These are phyloP conservation scores for Euphorbia tirucalli DNA, from an alignment of 345 rosid species.

Conservation along the genomic window DNA sequence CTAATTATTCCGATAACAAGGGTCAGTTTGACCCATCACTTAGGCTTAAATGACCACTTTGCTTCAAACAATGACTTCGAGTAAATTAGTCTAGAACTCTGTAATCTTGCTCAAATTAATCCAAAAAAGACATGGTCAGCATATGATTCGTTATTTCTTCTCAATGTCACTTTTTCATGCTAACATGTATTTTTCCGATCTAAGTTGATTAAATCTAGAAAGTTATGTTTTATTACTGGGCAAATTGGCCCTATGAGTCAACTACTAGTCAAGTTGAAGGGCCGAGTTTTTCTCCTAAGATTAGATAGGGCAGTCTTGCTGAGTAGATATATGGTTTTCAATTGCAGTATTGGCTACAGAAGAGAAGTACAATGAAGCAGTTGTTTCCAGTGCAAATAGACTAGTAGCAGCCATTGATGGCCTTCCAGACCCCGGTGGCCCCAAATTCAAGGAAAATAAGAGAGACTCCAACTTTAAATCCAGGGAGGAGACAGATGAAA, in stretches of 20 bases:
- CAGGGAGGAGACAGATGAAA: conserved; percentile 93
- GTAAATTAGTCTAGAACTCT: too few relatives aligned
- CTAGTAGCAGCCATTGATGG: conserved; percentile 93
- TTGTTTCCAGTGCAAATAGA: conserved; percentile 74
- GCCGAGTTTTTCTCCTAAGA: too few relatives aligned
- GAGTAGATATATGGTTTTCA: background rate
- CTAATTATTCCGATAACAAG: background rate
- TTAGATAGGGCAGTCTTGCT: too few relatives aligned
- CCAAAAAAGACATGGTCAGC: too few relatives aligned
- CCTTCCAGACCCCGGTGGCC: conserved; percentile 93
- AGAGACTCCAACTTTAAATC: conserved; percentile 87
- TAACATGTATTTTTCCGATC: too few relatives aligned
- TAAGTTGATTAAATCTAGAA: too few relatives aligned
- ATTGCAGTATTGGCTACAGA: conserved; percentile 89
- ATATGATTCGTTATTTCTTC: too few relatives aligned
- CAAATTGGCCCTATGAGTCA: background rate
- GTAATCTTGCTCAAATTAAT: too few relatives aligned
- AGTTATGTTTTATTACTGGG: background rate
- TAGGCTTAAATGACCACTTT: background rate
- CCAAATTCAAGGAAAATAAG: conserved; percentile 60
- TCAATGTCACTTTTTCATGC: too few relatives aligned
- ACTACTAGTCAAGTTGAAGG: background rate
- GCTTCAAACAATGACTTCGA: too few relatives aligned
- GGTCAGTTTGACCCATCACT: background rate
- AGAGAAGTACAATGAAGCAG: conserved; percentile 93